Conservation (phyloP, 139 green algal species). For the Asterochloris erici region DNA sequence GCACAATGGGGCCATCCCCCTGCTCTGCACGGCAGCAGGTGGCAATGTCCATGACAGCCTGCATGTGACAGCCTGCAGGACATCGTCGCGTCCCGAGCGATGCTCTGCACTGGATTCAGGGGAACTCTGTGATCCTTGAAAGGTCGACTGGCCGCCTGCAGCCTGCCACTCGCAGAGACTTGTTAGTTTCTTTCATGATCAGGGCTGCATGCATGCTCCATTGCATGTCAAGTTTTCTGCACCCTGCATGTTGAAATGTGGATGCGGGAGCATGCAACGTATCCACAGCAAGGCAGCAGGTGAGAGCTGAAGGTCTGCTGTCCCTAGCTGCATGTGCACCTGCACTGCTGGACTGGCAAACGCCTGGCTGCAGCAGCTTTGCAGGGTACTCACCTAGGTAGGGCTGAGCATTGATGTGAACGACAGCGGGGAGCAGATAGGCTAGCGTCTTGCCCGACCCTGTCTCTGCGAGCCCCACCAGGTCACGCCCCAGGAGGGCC, state of each 20-base stretch:
- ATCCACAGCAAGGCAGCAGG: too few species aligned
- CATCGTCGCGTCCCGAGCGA: too few species aligned
- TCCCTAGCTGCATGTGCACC: too few species aligned
- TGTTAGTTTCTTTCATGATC: too few species aligned
- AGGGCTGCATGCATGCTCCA: too few species aligned
- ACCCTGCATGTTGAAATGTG: too few species aligned
- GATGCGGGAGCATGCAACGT: too few species aligned
- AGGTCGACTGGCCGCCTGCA: too few species aligned
- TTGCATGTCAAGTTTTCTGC: too few species aligned
- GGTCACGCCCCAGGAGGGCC: constrained; percentile 79
- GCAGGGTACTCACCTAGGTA: constrained; percentile 56
- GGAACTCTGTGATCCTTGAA: background rate
- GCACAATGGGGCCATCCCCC: constrained; percentile 92
- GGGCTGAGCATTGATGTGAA: constrained; percentile 94
- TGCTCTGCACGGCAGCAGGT: constrained; percentile 47
- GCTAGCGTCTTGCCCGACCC: constrained; percentile 88
- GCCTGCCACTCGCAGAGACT: too few species aligned
- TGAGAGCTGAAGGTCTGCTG: too few species aligned
- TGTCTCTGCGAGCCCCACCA: constrained; percentile 87
- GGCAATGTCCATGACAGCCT: background rate
- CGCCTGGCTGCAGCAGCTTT: too few species aligned
- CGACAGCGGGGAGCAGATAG: constrained; percentile 84
- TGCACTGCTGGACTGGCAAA: background rate
- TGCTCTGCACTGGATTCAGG: background rate
- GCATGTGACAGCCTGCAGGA: background rate